Percentiles rank a stretch among this genome's conserved stretches.
These are phyloP conservation scores for Arthrobotrys musiformis DNA, from an alignment of 2,329 filamentous ascomycete species.

Conservation along the genomic window DNA sequence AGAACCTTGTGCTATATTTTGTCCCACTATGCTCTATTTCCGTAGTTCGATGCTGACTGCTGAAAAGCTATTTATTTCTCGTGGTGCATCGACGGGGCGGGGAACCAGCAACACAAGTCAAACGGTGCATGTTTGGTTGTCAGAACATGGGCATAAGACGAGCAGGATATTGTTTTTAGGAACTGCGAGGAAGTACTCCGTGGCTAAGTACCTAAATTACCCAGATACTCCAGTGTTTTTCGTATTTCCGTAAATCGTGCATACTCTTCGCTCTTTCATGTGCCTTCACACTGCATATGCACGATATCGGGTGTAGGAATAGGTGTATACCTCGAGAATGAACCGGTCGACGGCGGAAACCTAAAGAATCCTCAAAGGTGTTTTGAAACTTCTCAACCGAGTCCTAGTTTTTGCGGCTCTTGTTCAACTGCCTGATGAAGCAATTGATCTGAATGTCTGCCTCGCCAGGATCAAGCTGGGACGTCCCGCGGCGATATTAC, in stretches of 20 bases:
- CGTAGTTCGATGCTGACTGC: constrained; percentile 7
- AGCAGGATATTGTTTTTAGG: background rate
- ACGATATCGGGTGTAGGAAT: background rate
- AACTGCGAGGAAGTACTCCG: too few species aligned
- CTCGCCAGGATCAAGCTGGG: constrained; percentile 6
- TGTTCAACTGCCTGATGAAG: background rate
- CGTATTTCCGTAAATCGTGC: background rate
- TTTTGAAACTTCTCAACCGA: constrained; percentile 2
- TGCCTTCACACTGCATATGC: constrained; percentile 5
- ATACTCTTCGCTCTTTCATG: background rate
- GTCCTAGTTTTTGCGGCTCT: constrained; percentile 8
- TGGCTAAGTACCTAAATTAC: background rate
- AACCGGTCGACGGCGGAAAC: constrained; percentile 1
- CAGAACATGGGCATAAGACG: constrained; percentile 3
- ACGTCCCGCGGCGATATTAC: constrained; percentile 11
- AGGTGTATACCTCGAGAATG: background rate
- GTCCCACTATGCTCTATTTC: background rate
- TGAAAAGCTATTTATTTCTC: background rate
- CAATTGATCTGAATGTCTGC: constrained; percentile 8
- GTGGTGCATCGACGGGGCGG: background rate
- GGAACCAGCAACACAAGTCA: background rate
- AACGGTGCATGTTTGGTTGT: background rate
- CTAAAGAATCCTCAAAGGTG: background rate
- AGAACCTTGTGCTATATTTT: background rate
- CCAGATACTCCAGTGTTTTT: too few species aligned